Evolutionary conservation across 208 protist genomes (phyloP), one percentile per base, ranked within the genome.

Genomic region (Wallacemonas collosoma): DNA sequence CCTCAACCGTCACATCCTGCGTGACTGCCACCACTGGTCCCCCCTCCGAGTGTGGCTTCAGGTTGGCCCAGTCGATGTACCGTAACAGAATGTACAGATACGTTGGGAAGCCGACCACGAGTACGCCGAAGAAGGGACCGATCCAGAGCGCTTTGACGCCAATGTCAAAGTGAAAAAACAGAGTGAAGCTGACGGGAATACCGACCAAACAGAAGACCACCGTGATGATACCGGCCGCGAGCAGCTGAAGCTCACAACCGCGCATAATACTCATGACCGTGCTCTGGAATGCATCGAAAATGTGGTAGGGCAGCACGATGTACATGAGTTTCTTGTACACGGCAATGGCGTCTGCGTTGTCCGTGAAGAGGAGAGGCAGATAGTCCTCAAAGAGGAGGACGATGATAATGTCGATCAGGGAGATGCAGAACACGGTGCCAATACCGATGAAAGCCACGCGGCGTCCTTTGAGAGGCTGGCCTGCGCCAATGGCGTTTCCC

Each of bases 261-360:
- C 90, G 83, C 38, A 95, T 75, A 51, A 90, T 82, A 41, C 82
- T 83, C 87, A 95, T 93, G 26, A 93, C 74, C 51, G 80, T 91
- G 75, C 85, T 91, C 77, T 95, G 90, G 68, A 92, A 90, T 8
- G 88, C 80, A 58, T 95, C 88, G 60, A 89, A 81, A 64, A 93
- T 73, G 82, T 95, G 90, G 68, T 93, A 95, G n/a, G 86, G 85
- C 47, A 93, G 76, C 12, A 90, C 85, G 63, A 85, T 70, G 48
- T 71, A 80, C 86, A 92, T 92, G 38, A 92, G 73, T 6, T 72
- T n/a, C 41, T 77, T 70, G 70, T 88, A 92, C 38, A 88, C 75
- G 14, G 41, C 63, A 17, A 71, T 64, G 2, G 78, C 68, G n/a
- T 14, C 43, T 36, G 12, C 72, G 47, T 82, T 68, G 47, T 71